phyloP scores from a whole-genome alignment of 306 rosid genomes.

The Canavalia ensiformis region DNA sequence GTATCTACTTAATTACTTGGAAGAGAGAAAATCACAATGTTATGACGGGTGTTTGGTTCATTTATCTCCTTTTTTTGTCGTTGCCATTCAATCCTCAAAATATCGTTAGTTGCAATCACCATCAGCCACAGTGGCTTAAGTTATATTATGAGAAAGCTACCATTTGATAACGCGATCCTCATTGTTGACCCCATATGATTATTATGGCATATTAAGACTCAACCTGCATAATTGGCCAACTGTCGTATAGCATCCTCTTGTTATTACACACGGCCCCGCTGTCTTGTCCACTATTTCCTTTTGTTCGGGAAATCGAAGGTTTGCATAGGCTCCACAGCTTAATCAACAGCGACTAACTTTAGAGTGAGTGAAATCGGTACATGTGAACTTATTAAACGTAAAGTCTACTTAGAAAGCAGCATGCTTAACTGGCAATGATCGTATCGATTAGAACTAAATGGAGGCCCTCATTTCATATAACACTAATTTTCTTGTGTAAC shows the following conservation, averaged over 20 bases:
- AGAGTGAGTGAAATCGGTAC: too few species aligned
- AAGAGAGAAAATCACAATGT: neutral
- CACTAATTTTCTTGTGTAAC: too few species aligned
- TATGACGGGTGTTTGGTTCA: neutral
- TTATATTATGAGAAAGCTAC: neutral
- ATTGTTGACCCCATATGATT: too few species aligned
- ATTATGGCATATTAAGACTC: neutral
- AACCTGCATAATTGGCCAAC: conserved; percentile 41
- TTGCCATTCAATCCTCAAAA: neutral
- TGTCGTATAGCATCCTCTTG: conserved; percentile 49
- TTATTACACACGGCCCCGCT: conserved; percentile 51
- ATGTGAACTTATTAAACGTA: too few species aligned
- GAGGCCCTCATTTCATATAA: too few species aligned
- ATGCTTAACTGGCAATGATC: too few species aligned
- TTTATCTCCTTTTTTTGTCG: conserved; percentile 1
- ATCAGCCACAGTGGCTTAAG: neutral
- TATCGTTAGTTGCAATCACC: neutral
- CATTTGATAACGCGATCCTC: neutral
- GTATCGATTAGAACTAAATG: too few species aligned
- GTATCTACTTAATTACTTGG: neutral
- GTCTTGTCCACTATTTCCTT: conserved; percentile 54
- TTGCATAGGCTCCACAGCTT: too few species aligned
- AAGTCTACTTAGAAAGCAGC: too few species aligned
- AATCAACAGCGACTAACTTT: too few species aligned
- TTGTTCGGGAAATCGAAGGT: too few species aligned